Evolutionary conservation across 2,329 filamentous ascomycete species (phyloP).

Genomic region (Xylaria sp.): DNA sequence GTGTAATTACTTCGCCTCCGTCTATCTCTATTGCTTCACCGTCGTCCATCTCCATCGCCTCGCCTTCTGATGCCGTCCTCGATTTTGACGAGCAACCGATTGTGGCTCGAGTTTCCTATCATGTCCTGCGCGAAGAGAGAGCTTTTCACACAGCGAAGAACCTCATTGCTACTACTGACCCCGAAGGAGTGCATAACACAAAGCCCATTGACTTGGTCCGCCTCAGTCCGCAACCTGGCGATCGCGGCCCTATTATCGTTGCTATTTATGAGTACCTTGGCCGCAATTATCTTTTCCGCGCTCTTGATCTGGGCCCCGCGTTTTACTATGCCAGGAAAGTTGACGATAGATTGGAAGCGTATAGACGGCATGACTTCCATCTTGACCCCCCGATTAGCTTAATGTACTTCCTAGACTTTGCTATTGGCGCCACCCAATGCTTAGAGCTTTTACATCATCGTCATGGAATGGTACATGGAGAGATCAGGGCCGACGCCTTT

Average conservation of each 20-base stretch:
- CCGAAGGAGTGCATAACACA: slow-evolving; percentile 78
- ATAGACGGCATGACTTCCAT: slow-evolving; percentile 56
- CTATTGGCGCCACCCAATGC: slow-evolving; percentile 86
- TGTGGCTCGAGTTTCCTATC: slow-evolving; percentile 83
- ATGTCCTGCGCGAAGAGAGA: slow-evolving; percentile 84
- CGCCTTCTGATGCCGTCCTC: slow-evolving; percentile 58
- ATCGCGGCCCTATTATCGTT: slow-evolving; percentile 77
- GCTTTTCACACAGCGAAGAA: slow-evolving; percentile 85
- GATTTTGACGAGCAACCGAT: slow-evolving; percentile 71
- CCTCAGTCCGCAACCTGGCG: slow-evolving; percentile 73
- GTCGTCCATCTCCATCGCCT: slow-evolving; percentile 45
- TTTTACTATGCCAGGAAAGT: slow-evolving; percentile 69
- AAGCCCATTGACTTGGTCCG: slow-evolving; percentile 83
- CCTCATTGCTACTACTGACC: slow-evolving; percentile 76
- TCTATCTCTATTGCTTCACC: slow-evolving; percentile 49
- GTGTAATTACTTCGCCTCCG: slow-evolving; percentile 51
- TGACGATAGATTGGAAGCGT: slow-evolving; percentile 61
- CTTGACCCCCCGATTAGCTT: slow-evolving; percentile 73
- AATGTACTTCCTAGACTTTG: slow-evolving; percentile 86
- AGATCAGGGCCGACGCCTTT: slow-evolving; percentile 90
- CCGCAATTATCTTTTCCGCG: slow-evolving; percentile 73
- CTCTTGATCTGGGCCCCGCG: slow-evolving; percentile 82
- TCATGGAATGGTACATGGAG: slow-evolving; percentile 86
- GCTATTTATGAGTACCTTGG: slow-evolving; percentile 85
- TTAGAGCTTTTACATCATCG: slow-evolving; percentile 92